Evolutionary conservation across 2,329 filamentous ascomycete genomes (phyloP), one percentile per base, ranked within the genome.

Genomic region (Aaosphaeria pasadenensis): DNA sequence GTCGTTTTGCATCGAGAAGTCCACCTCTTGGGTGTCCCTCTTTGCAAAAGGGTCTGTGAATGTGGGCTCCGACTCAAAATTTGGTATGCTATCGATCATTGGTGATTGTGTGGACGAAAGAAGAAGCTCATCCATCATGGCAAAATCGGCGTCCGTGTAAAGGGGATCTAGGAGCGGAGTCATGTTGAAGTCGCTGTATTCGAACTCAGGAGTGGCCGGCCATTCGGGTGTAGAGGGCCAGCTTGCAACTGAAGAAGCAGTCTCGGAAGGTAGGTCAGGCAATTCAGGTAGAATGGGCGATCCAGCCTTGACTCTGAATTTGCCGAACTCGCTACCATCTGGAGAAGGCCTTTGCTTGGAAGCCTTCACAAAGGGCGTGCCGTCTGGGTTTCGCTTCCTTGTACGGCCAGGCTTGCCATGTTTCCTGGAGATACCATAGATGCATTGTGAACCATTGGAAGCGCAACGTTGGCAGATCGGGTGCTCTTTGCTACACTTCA

Each of bases 401-500:
- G 54, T 62, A 17, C 66, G 58, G 6, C 64, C 64, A 6, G 64
- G 63, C 54, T 67, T 67, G 44, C 64, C 64, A 48, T 67, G 62
- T 50, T 67, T 69, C 44, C 66, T 63, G 29, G 64, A 67, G 30
- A 66, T 52, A 11, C 66, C 64, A 38, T 68, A 68, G 48, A 68
- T 50, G 48, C 66, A 69, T 44, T 56, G 52, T 5, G 55, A 58
- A 35, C 58, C 59, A 39, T 61, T 64, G 45, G 56, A 43, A 7
- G 56, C 54, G 48, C 66, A 70, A 30, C 64, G 64, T n/a, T 53
- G 51, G 47, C 66, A 69, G 17, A 52, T 56, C 2, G 66, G 66
- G 48, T 67, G 66, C 28, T 66, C 59, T 49, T 68, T 68, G 52
- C 62, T 66, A 54, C 66, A 69, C 47, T 67, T 68, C 44, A 69